Evolutionary conservation across 345 rosid species (phyloP), one percentile per base, ranked within the genome.

Genomic region (Lumnitzera littorea): DNA sequence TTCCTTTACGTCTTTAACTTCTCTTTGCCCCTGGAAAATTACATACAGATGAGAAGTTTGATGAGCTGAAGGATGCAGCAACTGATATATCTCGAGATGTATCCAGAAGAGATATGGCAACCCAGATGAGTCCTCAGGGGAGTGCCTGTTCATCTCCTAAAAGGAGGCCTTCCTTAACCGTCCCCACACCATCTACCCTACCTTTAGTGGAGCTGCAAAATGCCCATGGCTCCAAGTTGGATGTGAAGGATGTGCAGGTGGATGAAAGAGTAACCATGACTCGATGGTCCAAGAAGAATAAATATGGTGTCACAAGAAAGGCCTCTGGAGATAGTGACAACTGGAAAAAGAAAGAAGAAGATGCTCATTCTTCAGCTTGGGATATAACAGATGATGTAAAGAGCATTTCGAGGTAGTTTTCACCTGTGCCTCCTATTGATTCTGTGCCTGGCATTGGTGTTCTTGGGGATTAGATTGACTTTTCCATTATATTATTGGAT

Each of bases 81-180:
- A 74, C 74, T n/a, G 80, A 84, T 73, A 64, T 89, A 60, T 76
- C 82, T 51, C 74, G 70, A 50, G 82, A 76, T 72, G 80, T 77
- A 57, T 90, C 99, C 63, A 84, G 89, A 76, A 87, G 99, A 77
- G 99, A 94, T 73, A 88, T 87, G 90, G 97, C 97, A 4, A 94
- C 99, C 12, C 97, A 90, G 65, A 94, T 94, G 99, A 90, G 99
- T 53, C 99, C 91, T 15, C 86, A 78, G 53, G 84, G 85, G 56
- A 83, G 95, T 73, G 74, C 71, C 46, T 68, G 68, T 50, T 83
- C 85, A 12, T 86, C 91, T 43, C 87, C 96, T 36, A 73, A 69
- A 66, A 73, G 77, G 65, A 69, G 84, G 60, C 60, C 58, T 64
- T 78, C 87, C 48, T 75, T 84, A 62, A 74, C 85, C 57, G 73